Conservation (phyloP, 768 basidiomycete genomes). For the Clitopilus passeckerianus region DNA sequence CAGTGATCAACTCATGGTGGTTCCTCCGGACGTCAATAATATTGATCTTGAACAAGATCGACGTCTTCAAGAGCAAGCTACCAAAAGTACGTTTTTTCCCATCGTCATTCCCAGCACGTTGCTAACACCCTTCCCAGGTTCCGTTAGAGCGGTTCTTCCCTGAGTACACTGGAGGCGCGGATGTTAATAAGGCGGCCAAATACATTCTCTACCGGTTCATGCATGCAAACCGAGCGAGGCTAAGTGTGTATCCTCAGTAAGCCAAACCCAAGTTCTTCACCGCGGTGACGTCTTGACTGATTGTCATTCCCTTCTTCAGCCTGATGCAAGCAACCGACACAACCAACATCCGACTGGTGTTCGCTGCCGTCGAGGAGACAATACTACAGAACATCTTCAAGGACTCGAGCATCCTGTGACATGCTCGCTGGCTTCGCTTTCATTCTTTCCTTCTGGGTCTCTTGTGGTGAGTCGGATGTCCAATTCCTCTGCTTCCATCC, state of each 20-base stretch:
- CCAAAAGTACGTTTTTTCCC: too few species aligned
- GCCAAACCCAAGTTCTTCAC: slow-evolving; percentile 20
- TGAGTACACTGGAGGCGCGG: slow-evolving; percentile 83
- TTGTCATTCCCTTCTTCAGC: neutral
- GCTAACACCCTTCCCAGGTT: slow-evolving; percentile 32
- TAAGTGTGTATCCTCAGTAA: slow-evolving; percentile 90
- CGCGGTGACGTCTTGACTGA: too few species aligned
- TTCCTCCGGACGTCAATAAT: slow-evolving; percentile 91
- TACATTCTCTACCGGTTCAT: slow-evolving; percentile 95
- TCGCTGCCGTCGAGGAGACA: slow-evolving; percentile 12
- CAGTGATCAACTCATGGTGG: slow-evolving; percentile 92
- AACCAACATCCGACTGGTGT: slow-evolving; percentile 9
- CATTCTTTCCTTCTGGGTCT: neutral
- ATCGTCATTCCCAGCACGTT: too few species aligned
- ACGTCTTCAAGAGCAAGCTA: slow-evolving; percentile 87
- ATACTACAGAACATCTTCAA: slow-evolving; percentile 11
- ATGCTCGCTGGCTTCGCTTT: neutral
- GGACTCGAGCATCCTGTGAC: slow-evolving; percentile 11
- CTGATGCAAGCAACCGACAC: slow-evolving; percentile 15
- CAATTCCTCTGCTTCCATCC: neutral
- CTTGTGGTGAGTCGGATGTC: neutral
- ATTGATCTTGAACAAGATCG: slow-evolving; percentile 91
- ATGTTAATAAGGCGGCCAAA: slow-evolving; percentile 93
- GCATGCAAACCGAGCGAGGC: slow-evolving; percentile 78
- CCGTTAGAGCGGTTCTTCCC: slow-evolving; percentile 79